phyloP scores from a whole-genome alignment of 768 basidiomycete species.

The Obba rivulosa region DNA sequence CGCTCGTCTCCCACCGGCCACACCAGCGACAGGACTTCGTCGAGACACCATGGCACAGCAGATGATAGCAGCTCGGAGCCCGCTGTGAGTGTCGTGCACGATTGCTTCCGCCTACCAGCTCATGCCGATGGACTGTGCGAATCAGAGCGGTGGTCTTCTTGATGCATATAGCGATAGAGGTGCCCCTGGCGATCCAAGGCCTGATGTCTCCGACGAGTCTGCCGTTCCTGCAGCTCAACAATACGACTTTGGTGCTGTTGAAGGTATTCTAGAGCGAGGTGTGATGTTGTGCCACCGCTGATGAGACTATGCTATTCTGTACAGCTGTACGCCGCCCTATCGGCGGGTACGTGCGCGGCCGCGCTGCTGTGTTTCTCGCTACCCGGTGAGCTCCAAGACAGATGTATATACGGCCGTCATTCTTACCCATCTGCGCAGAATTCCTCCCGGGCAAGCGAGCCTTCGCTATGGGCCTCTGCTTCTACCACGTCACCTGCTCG shows the following conservation, averaged over 20 bases:
- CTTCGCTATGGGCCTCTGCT: slow-evolving; percentile 65
- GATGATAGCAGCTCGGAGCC: slow-evolving; percentile 2
- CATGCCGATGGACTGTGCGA: not conserved
- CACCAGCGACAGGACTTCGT: not conserved
- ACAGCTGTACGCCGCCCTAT: slow-evolving; percentile 66
- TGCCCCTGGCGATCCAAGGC: slow-evolving; percentile 74
- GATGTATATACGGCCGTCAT: no score
- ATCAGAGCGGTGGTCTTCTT: slow-evolving; percentile 64
- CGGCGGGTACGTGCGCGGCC: slow-evolving; percentile 54
- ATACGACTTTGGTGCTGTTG: slow-evolving; percentile 70
- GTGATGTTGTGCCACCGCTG: no score
- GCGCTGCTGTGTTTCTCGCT: slow-evolving; percentile 62
- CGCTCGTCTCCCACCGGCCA: not conserved
- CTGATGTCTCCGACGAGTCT: slow-evolving; percentile 55
- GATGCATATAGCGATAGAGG: slow-evolving; percentile 74
- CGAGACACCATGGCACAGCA: slow-evolving; percentile 14
- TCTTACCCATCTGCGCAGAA: slow-evolving; percentile 35
- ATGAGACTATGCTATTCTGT: not conserved
- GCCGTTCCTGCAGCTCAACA: slow-evolving; percentile 78
- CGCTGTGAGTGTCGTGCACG: slow-evolving; percentile 11
- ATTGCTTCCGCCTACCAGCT: not conserved
- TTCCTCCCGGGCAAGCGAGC: slow-evolving; percentile 85
- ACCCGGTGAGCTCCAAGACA: slow-evolving; percentile 47
- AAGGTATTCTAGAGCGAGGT: slow-evolving; percentile 68
- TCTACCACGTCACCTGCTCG: slow-evolving; percentile 72